Evolutionary conservation across 495 filamentous ascomycete genomes (phyloP).

Genomic region (Penicillium manginii): DNA sequence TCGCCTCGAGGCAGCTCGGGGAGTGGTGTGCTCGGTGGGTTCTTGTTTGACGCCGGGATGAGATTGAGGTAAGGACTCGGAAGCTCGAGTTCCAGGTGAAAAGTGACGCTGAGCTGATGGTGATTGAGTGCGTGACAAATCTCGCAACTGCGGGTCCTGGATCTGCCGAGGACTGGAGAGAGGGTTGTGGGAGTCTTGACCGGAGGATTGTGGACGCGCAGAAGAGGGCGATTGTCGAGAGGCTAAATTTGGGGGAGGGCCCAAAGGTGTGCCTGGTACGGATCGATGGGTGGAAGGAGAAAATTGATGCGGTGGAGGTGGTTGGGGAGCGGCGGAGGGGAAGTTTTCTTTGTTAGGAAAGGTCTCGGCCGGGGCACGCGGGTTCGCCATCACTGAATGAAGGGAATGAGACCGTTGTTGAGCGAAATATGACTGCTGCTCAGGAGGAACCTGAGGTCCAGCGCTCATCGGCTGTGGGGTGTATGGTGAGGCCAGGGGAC

Average conservation of each 20-base stretch:
- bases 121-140: conserved; percentile 29
- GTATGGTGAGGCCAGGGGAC: conserved; percentile 39
- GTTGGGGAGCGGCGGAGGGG: conserved; percentile 40
- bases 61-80: conserved; percentile 33
- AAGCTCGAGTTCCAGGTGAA: conserved; percentile 33
- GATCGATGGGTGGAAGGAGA: conserved; percentile 46
- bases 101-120: conserved; percentile 33
- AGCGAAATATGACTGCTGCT: conserved; percentile 45
- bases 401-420: conserved; percentile 53
- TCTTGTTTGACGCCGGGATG: conserved; percentile 40
- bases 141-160: conserved; percentile 32
- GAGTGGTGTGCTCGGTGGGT: conserved; percentile 47
- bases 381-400: conserved; percentile 49
- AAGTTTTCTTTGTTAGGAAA: conserved; percentile 45
- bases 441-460: conserved; percentile 33
- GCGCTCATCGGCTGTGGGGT: conserved; percentile 37
- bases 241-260: conserved; percentile 43
- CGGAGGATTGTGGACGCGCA: conserved; percentile 38
- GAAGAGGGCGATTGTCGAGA: conserved; percentile 42
- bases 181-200: conserved; percentile 37
- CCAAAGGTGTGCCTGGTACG: conserved; percentile 52
- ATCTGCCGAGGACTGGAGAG: conserved; percentile 41
- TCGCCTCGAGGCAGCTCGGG: conserved; percentile 44
- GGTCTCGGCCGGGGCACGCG: conserved; percentile 38
- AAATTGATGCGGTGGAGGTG: conserved; percentile 43